Evolutionary conservation across 192 early-diverging fungal species (phyloP).

Genomic region (Coemansia sp.): DNA sequence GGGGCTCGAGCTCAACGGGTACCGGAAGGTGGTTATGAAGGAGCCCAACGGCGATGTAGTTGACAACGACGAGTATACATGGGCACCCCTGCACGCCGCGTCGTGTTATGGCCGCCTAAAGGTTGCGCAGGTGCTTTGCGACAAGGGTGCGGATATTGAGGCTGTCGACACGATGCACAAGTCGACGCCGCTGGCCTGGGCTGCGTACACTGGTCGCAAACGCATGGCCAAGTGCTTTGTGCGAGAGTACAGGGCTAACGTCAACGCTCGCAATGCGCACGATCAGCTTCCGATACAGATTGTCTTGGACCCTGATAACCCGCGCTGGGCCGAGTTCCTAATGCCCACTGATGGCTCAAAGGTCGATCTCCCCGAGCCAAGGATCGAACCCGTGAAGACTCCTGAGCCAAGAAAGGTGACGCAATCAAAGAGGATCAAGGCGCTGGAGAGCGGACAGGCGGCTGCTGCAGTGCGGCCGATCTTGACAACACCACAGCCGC

Average conservation of each 20-base stretch:
- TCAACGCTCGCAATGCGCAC: slow-evolving; percentile 69
- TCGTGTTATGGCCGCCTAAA: slow-evolving; percentile 74
- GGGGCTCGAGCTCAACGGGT: slow-evolving; percentile 34
- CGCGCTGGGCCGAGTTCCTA: slow-evolving; percentile 49
- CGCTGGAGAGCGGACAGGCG: slow-evolving; percentile 1
- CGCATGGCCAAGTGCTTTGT: slow-evolving; percentile 70
- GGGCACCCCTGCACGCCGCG: slow-evolving; percentile 84
- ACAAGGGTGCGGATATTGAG: slow-evolving; percentile 74
- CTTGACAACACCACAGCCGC: not conserved
- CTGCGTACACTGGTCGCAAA: slow-evolving; percentile 74
- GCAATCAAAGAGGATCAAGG: slow-evolving; percentile 20
- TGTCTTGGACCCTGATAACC: slow-evolving; percentile 60
- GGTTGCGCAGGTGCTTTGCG: slow-evolving; percentile 65
- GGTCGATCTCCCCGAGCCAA: slow-evolving; percentile 39
- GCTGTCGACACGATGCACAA: slow-evolving; percentile 80
- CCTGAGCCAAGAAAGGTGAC: slow-evolving; percentile 15
- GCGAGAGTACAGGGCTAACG: slow-evolving; percentile 71
- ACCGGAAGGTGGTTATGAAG: slow-evolving; percentile 46
- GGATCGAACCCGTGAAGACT: slow-evolving; percentile 8
- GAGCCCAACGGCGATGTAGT: slow-evolving; percentile 41
- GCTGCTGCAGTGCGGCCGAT: not conserved
- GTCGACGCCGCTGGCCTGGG: slow-evolving; percentile 86
- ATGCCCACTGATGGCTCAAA: slow-evolving; percentile 45
- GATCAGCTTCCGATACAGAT: slow-evolving; percentile 80
- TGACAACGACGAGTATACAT: slow-evolving; percentile 67